Base-by-base conservation (phyloP, 257 asterid genomes). In the Nicotiana noctiflora region DNA sequence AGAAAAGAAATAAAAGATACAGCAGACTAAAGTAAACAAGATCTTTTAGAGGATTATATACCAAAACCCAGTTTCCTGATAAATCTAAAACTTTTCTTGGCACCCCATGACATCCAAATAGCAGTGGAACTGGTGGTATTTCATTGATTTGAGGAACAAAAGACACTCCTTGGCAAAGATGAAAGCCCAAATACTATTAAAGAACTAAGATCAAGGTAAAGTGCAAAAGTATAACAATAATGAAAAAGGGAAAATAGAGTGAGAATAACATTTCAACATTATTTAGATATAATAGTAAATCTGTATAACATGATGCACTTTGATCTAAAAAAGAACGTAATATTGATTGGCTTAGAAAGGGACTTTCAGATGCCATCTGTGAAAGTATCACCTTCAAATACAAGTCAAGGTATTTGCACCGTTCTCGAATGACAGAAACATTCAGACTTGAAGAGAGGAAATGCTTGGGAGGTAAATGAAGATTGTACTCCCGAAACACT, bases 381-480 rank as follows among this genome's bases (percentile, higher is more conserved):
- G 59, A 85, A 65, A 78, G 21, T 75, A 84, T 75, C 80, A 95
- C 99, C 99, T 95, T 93, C 91, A 95, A 82, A 86, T 93, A 93
- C 82, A 82, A 91, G 88, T 93, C 96, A 78, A 95, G 99, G 89
- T 90, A 89, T 89, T 79, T 90, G 89, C 99, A 91, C 51, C 99
- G 95, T 83, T 95, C 94, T 86, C 86, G 97, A 86, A 95, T 90
- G 88, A 88, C 89, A 34, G 70, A 83, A 53, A 91, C 81, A 83
- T 92, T 97, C 52, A 94, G 87, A 82, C 97, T 97, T 77, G 96
- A 91, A 62, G 98, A 93, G 59, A 93, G 91, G 86, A 95, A 95
- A 87, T 95, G 94, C 92, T 95, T 95, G 49, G 99, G 99, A 40
- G 99, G 99, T 92, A 93, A 88, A 88, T 92, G 98, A 82, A 95